Base-by-base conservation (phyloP, 495 filamentous ascomycete genomes). In the Penicillium bovifimosum region DNA sequence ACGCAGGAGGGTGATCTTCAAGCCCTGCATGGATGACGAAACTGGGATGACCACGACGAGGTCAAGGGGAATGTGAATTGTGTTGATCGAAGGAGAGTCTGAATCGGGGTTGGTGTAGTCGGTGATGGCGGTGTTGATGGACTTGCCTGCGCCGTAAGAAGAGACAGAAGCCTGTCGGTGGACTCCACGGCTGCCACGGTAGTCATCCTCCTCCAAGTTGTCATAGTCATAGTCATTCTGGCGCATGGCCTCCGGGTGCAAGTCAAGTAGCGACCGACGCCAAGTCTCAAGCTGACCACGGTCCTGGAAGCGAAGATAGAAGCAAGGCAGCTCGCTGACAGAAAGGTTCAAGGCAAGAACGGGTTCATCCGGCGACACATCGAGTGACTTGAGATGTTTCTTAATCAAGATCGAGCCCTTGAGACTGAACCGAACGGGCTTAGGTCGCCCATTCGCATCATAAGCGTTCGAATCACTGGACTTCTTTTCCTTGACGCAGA, bases 361-460 rank as follows among this genome's bases (percentile, higher is more conserved):
- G 17, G 87, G 86, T 47, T 91, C 87, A 54, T 96, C 91, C 47
- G 75, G 62, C 24, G 72, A 69, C 11, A 76, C 82, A 58, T 97
- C 91, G 34, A 97, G 88, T 55, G 89, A 86, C 63, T 95, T 95
- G 35, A 99, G 76, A 66, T 99, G 93, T 73, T 96, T 96, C 76
- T 95, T 96, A 66, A 99, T 99, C 46, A 97, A 76, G 50, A 99
- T 99, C 2, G 95, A 97, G 7, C 93, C 93, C 71, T 99, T 99
- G 31, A 99, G 74, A 6, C 91, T 96, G 71, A 85, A 96, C 47
- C 89, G 83, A 3, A 79, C 84, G 6, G 78, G 67, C 66, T 87
- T 93, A 40, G 73, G 77, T 60, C 74, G 77, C 24, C 75, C 64
- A n/a, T 69, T 65, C 5, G 83, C 81, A 28, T 78, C 74, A 20